Base-by-base conservation (phyloP, 2,329 filamentous ascomycete genomes). In the Fusarium sp. region DNA sequence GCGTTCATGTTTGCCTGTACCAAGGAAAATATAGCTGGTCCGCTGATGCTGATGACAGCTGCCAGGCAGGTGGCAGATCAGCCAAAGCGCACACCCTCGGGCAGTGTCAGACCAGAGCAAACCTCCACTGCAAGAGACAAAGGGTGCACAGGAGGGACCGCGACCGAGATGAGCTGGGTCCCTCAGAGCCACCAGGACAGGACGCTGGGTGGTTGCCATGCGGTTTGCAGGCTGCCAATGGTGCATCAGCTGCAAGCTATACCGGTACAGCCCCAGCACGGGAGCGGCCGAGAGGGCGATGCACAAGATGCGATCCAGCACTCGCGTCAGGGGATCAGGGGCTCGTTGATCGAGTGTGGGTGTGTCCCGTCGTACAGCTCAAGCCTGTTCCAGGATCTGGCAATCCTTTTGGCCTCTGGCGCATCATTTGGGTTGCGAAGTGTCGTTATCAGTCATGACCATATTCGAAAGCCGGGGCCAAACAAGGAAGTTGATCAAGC, bases 301-400 rank as follows among this genome's bases (percentile, higher is more conserved):
- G 71, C 67, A 75, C 74, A 70, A 75, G 72, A 78, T 73, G 66
- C 67, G 73, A 77, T 77, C 66, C 69, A 69, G 75, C 68, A 75
- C 62, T 64, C 64, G 65, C 71, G 51, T 69, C 71, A 73, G 71
- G 70, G 71, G 67, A 64, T 62, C 69, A 62, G 64, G 64, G 59
- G 66, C 59, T 66, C 62, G 58, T 53, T 71, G 65, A 40, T 73
- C 61, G 55, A 62, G 66, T 51, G 61, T 57, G 61, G 40, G 53
- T 70, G 72, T 75, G 72, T 66, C 66, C 65, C 75, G 74, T 77
- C 38, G 66, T 57, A 78, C 74, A 67, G 65, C 67, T 70, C 56
- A 62, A 72, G 70, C 62, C 64, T 59, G 67, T 69, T 76, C 55
- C 64, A 70, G 60, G 40, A 70, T 76, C 61, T 67, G 56, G 73